Base-by-base conservation (phyloP, 257 asterid genomes). In the Solanum ossicruentum region DNA sequence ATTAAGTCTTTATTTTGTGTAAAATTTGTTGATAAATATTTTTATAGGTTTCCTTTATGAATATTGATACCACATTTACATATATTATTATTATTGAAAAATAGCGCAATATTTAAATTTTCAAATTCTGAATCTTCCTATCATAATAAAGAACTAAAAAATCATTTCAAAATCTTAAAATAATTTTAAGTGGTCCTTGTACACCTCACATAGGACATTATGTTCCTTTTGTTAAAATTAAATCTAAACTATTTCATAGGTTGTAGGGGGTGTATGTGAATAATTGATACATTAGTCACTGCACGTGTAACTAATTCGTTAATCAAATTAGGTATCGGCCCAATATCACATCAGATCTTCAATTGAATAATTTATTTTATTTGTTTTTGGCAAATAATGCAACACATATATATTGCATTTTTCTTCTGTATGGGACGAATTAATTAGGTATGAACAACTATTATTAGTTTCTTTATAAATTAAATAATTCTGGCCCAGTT, bases 241-340 rank as follows among this genome's bases (percentile, higher is more conserved):
- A 23, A 75, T 23, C 8, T 3, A 49, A 26, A 49, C 1, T 17
- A 63, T 54, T 63, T 82, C 32, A 43, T 83, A n/a, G 77, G 75
- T 16, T 45, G 63, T 15, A 83, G 45, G 49, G 58, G 26, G 73
- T 32, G 73, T 32, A 66, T 66, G 26, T 78, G 52, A 69, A 83
- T 80, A 21, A 26, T 41, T 66, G 39, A 58, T 13, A 54, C 36
- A 39, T 55, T 28, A 43, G 55, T 66, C 43, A 51, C 12, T 78
- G 82, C 88, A 87, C 90, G 91, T 84, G 91, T 85, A 85, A 85
- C 84, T 70, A 82, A 83, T 51, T 70, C 66, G 72, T 75, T 75
- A 13, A 75, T 15, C 41, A 13, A 75, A 49, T 75, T 75, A 21
- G 82, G 82, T 49, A 75, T 61, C 82, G 61, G 36, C 23, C 49